Evolutionary conservation across 1,284 basidiomycete species (phyloP).

Genomic region (Microbotryum violaceum): DNA sequence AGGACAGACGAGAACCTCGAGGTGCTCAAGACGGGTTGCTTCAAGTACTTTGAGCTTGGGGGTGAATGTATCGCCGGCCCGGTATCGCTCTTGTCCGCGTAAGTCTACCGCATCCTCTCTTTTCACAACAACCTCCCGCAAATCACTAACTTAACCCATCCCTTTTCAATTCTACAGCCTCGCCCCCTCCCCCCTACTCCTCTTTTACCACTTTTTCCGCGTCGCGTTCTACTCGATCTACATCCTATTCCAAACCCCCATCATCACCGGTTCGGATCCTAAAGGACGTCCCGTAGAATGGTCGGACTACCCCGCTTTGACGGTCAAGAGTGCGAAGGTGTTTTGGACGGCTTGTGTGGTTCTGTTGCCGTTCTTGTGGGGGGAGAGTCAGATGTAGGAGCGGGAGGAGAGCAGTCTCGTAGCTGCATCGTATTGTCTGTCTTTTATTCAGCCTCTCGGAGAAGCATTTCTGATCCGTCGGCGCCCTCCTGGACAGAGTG

Average conservation of each 20-base stretch:
- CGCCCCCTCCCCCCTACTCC: conserved; percentile 63
- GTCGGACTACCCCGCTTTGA: conserved; percentile 55
- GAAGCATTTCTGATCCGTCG: no score
- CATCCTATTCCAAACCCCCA: conserved; percentile 45
- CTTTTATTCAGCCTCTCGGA: no score
- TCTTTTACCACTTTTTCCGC: conserved; percentile 87
- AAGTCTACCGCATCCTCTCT: conserved; percentile 35
- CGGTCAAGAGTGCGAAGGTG: conserved; percentile 53
- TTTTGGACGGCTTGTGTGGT: conserved; percentile 83
- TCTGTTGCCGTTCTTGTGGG: conserved; percentile 75
- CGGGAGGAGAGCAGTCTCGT: no score
- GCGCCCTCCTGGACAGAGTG: no score
- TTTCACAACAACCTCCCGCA: background rate
- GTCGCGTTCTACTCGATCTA: conserved; percentile 70
- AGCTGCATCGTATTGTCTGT: no score
- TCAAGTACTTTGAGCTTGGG: conserved; percentile 93
- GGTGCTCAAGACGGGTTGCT: conserved; percentile 86
- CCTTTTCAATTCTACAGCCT: conserved; percentile 41
- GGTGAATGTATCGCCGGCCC: conserved; percentile 84
- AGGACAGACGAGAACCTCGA: conserved; percentile 60
- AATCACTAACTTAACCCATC: background rate
- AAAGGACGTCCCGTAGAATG: conserved; percentile 40
- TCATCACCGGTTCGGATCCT: conserved; percentile 44
- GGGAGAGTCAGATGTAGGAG: conserved; percentile 49
- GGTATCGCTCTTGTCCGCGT: conserved; percentile 78